These are phyloP conservation scores for Claviceps humidiphila DNA, from an alignment of 2,329 filamentous ascomycete genomes.

Conservation along the genomic window DNA sequence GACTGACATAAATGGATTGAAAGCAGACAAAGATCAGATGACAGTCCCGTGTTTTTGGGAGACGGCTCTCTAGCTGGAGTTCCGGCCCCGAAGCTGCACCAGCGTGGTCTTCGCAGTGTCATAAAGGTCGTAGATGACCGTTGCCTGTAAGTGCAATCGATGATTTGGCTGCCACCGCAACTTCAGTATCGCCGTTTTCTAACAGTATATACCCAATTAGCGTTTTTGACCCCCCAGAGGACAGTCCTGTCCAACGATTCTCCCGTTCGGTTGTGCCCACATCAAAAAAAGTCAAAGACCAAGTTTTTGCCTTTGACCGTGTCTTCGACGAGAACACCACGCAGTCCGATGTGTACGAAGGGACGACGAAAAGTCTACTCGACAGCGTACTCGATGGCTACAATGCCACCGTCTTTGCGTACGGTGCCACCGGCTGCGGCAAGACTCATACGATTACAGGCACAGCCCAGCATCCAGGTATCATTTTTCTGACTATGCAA, in stretches of 20 bases:
- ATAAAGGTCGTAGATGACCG: slow-evolving; percentile 95
- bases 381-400: slow-evolving; percentile 95
- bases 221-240: slow-evolving; percentile 93
- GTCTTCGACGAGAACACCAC: slow-evolving; percentile 93
- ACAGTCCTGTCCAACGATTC: slow-evolving; percentile 82
- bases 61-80: slow-evolving; percentile 87
- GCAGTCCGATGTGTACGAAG: slow-evolving; percentile 89
- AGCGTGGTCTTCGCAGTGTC: slow-evolving; percentile 78
- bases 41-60: slow-evolving; percentile 83
- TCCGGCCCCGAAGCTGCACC: slow-evolving; percentile 70
- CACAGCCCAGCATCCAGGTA: slow-evolving; percentile 82
- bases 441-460: slow-evolving; percentile 98
- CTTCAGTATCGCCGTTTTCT: neutral
- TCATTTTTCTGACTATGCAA: slow-evolving; percentile 98
- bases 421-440: slow-evolving; percentile 93
- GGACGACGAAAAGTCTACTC: slow-evolving; percentile 76
- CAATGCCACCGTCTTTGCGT: slow-evolving; percentile 97
- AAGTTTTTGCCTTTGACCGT: slow-evolving; percentile 91
- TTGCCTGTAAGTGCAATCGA: slow-evolving; percentile 63
- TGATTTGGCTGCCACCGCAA: neutral
- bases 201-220: slow-evolving; percentile 30
- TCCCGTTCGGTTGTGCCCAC: slow-evolving; percentile 66
- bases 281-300: slow-evolving; percentile 90
- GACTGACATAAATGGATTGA: slow-evolving; percentile 2
- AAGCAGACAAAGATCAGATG: slow-evolving; percentile 53